These are phyloP conservation scores for Ceratocystis harringtonii DNA, from an alignment of 2,329 filamentous ascomycete genomes.

Conservation along the genomic window DNA sequence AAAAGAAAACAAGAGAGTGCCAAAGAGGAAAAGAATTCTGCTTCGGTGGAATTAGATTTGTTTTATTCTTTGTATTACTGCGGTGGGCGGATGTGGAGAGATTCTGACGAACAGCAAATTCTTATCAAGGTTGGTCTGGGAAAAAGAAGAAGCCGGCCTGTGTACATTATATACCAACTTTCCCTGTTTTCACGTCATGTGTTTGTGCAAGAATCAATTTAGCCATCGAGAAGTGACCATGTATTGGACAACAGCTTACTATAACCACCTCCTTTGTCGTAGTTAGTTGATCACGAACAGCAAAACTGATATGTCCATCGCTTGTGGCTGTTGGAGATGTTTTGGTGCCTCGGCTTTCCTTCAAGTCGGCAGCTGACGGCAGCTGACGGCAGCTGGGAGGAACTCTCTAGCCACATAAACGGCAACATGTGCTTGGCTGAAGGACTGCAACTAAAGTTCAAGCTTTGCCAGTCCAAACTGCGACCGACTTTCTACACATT, in stretches of 20 bases:
- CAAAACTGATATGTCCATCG: background rate
- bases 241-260: background rate
- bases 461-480: background rate
- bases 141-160: background rate
- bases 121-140: background rate
- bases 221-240: background rate
- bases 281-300: background rate
- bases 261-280: background rate
- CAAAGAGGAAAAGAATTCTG: background rate
- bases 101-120: background rate
- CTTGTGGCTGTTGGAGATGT: background rate
- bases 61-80: background rate
- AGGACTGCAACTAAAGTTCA: background rate
- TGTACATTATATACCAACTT: conserved; percentile 1
- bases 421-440: background rate
- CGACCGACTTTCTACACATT: background rate
- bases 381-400: background rate
- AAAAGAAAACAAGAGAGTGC: background rate
- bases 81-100: background rate
- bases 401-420: background rate
- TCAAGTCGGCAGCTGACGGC: background rate
- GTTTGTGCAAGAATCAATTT: background rate
- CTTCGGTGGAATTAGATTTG: background rate
- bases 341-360: background rate
- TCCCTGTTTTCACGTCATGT: background rate